A percentile compares a stretch with the other conserved stretches of the same genome.
Conservation (phyloP, 192 early-diverging fungal species). For the Coemansia sp. region DNA sequence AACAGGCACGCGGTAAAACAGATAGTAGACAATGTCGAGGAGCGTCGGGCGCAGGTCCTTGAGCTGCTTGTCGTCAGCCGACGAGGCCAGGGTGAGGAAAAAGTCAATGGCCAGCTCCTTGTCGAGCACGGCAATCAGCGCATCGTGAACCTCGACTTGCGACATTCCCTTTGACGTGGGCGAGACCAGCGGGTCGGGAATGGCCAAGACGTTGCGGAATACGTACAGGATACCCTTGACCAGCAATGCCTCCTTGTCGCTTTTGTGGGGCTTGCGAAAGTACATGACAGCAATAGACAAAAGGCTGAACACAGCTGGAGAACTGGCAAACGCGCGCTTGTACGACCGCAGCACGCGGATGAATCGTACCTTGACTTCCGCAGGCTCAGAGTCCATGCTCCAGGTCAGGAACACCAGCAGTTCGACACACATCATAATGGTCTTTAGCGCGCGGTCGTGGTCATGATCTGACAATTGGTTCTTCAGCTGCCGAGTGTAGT, state of each 20-base stretch:
- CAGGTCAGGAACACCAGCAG: conserved; percentile 90
- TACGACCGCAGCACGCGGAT: conserved; percentile 66
- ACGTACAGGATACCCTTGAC: conserved; percentile 68
- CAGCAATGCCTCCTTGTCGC: conserved; percentile 43
- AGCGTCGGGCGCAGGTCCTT: conserved; percentile 43
- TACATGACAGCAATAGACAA: conserved; percentile 40
- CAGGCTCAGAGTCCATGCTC: conserved; percentile 67
- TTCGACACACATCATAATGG: conserved; percentile 65
- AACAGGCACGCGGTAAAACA: conserved; percentile 53
- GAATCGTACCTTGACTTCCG: conserved; percentile 48
- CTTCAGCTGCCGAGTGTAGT: conserved; percentile 41
- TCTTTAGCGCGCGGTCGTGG: conserved; percentile 32
- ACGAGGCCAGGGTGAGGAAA: conserved; percentile 74
- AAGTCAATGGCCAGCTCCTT: conserved; percentile 69
- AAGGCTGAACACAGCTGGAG: conserved; percentile 29
- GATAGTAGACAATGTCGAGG: conserved; percentile 52
- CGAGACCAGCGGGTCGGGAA: conserved; percentile 70
- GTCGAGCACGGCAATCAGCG: conserved; percentile 60
- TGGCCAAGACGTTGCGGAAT: conserved; percentile 82
- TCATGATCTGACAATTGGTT: conserved; percentile 22
- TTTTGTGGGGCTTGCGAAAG: conserved; percentile 22
- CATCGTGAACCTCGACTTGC: conserved; percentile 71
- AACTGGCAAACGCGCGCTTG: conserved; percentile 70
- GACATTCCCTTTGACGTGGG: conserved; percentile 60
- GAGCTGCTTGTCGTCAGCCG: conserved; percentile 61